These are phyloP conservation scores for Lepidium aucheri DNA, from an alignment of 345 rosid species.

Conservation along the genomic window DNA sequence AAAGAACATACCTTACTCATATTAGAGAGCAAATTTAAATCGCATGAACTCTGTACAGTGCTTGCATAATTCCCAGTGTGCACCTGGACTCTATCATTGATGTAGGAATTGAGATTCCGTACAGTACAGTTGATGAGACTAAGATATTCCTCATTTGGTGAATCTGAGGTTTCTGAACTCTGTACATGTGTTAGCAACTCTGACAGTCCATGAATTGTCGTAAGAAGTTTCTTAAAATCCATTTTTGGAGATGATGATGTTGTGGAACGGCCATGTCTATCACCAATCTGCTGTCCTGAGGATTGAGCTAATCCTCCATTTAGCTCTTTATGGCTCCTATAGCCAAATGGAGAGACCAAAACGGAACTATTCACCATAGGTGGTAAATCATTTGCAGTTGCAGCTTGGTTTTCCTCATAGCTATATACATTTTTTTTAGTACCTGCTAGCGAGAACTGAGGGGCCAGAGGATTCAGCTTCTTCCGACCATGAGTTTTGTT, in stretches of 20 bases:
- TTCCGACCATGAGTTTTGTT: background rate
- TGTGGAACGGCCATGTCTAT: background rate
- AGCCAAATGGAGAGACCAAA: background rate
- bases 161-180: conserved; percentile 27
- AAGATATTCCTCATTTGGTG: conserved; percentile 32
- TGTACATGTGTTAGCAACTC: conserved; percentile 32
- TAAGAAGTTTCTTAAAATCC: conserved; percentile 33
- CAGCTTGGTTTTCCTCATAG: background rate
- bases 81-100: conserved; percentile 14
- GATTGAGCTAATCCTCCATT: background rate
- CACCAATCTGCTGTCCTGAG: background rate
- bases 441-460: background rate
- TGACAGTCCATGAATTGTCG: conserved; percentile 37
- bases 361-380: background rate
- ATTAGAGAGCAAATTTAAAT: conserved; percentile 14
- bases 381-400: background rate
- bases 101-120: conserved; percentile 34
- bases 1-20: conserved; percentile 30
- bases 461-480: conserved; percentile 17
- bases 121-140: conserved; percentile 33
- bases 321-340: background rate
- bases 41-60: conserved; percentile 5
- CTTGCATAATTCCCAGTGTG: conserved; percentile 17
- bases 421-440: background rate
- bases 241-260: conserved; percentile 15